Evolutionary conservation across 2,329 filamentous ascomycete genomes (phyloP), one percentile per base, ranked within the genome.

Genomic region (Beauveria sp.): DNA sequence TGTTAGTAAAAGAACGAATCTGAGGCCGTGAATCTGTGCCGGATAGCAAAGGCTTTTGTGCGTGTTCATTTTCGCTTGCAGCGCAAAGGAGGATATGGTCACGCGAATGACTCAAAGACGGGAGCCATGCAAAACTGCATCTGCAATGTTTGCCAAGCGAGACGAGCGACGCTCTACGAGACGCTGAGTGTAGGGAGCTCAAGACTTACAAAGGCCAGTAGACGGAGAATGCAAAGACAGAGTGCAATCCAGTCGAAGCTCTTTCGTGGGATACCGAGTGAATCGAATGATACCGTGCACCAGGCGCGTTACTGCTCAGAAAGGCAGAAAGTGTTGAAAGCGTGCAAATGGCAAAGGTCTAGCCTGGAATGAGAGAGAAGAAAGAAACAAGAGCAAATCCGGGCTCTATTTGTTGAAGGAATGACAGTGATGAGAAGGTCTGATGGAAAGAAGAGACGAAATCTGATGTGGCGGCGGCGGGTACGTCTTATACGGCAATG

Each of bases 311-410:
- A 44, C 59, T 50, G 60, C 30, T 60, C 34, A 63, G 63, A 63
- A 64, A 64, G 12, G 66, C 34, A 37, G 62, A 63, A 43, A 43
- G 41, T 43, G 12, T 53, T 22, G 26, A 65, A 24, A n/a, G 9
- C 12, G 41, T 47, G n/a, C n/a, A 18, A 65, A 65, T 61, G 68
- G 68, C 65, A 64, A 68, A 75, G 75, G 76, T 69, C 73, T 72
- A 75, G 68, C 67, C 70, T 65, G 68, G 63, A 61, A 64, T 62
- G 61, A 71, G 67, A 61, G 63, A 67, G 66, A 68, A 61, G 60
- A 63, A 64, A 37, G 24, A 40, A 40, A n/a, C 16, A 40, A 43
- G 20, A 55, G 18, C 24, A 34, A 47, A 10, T 16, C 24, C 43
- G 22, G 34, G 55, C 57, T 52, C 58, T 55, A 56, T 41, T 24